Base-by-base conservation (phyloP, 257 asterid genomes). In the Anisodus acutangulus region DNA sequence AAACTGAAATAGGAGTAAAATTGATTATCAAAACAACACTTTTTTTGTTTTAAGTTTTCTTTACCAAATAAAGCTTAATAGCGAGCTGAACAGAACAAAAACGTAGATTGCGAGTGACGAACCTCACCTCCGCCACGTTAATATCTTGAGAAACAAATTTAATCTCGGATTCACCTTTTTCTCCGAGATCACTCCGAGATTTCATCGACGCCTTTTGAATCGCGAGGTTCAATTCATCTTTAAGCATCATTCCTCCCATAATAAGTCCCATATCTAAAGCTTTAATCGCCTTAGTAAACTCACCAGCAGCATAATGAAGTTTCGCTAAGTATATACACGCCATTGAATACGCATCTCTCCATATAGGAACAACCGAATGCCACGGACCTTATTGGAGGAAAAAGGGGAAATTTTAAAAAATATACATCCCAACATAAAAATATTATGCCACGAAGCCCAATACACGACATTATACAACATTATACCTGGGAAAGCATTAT, bases 331-430 rank as follows among this genome's bases (percentile, higher is more conserved):
- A 95, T 70, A 96, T 88, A 87, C 97, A 94, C 81, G 99, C 97
- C 89, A 93, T 91, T 64, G 99, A 85, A 78, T 96, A 96, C 55
- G 99, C 98, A 84, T 96, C 99, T 37, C 99, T 91, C 99, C 99
- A 96, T 22, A 94, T 71, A 37, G 99, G 98, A 6, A 90, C 90
- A 57, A 96, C 98, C 3, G 99, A 92, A 86, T 94, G 92, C 99
- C 99, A 96, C 13, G 99, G 99, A 0, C 45, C 45, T 41, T 41
- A 3, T 31, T 31, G 35, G 35, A 31, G 35, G 35, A 31, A 31
- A 31, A 31, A 41, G 2, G 45, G 45, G 0, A 41, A 41, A 41
- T 41, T 31, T 31, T 31, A 31, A 31, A 31, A 31, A 31, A 26
- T 26, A 26, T 26, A 26, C 31, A 26, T 26, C 31, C 31, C 31